Evolutionary conservation across 768 basidiomycete species (phyloP).

Genomic region (Pleurotus citrinopileatus): DNA sequence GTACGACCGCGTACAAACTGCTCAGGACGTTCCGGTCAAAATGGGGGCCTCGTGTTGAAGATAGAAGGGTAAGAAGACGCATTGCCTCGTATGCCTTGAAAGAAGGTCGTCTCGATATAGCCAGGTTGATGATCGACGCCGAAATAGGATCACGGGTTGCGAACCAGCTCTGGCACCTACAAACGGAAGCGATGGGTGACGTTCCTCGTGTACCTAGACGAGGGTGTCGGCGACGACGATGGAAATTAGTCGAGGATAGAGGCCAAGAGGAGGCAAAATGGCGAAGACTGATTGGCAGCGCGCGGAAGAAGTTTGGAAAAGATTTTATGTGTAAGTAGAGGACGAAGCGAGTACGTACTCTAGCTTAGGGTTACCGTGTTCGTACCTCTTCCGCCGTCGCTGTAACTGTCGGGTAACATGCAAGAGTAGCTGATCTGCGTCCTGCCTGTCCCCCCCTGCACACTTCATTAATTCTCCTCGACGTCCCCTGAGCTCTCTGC

Average conservation of each 20-base stretch:
- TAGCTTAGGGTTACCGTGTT: background rate
- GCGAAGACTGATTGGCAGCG: background rate
- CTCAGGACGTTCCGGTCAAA: slow-evolving; percentile 41
- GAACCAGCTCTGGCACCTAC: background rate
- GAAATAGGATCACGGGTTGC: slow-evolving; percentile 12
- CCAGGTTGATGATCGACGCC: slow-evolving; percentile 24
- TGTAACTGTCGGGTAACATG: slow-evolving; percentile 5
- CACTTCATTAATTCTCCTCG: slow-evolving; percentile 1
- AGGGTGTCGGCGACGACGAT: background rate
- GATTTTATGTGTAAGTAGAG: background rate
- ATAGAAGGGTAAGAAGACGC: slow-evolving; percentile 58
- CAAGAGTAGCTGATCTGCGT: background rate
- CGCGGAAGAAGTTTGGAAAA: slow-evolving; percentile 8
- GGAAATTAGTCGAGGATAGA: background rate
- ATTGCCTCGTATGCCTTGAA: slow-evolving; percentile 59
- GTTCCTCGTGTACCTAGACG: background rate
- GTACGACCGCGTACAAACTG: slow-evolving; percentile 47
- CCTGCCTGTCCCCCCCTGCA: background rate
- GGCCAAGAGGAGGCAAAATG: slow-evolving; percentile 6
- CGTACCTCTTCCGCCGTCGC: slow-evolving; percentile 8
- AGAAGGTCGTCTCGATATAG: slow-evolving; percentile 59
- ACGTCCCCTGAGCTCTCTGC: slow-evolving; percentile 3
- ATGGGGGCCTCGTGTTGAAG: slow-evolving; percentile 57
- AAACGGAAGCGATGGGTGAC: slow-evolving; percentile 3
- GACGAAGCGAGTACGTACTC: background rate